Evolutionary conservation across 441 rosid species (phyloP).

Genomic region (Syzygium syzygioides): DNA sequence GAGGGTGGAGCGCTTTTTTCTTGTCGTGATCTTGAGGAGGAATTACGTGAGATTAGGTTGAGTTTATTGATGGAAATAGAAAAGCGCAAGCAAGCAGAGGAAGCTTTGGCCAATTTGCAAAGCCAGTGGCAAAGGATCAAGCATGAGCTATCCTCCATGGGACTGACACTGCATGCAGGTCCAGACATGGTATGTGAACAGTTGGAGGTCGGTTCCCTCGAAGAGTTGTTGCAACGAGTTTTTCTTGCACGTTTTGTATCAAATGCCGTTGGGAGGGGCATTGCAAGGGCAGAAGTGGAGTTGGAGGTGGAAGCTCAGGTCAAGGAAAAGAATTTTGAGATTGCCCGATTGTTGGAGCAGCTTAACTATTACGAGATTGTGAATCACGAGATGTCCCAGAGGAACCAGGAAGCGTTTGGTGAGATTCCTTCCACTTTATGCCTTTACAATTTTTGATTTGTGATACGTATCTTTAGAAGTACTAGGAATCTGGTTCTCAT

Average conservation of each 20-base stretch:
- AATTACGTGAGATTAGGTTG: neutral
- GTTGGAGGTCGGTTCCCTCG: neutral
- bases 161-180: conserved; percentile 3
- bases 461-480: neutral
- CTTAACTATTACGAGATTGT: conserved; percentile 12
- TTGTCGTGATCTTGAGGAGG: conserved; percentile 9
- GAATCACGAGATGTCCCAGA: conserved; percentile 17
- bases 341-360: conserved; percentile 4
- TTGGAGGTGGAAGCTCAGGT: conserved; percentile 1
- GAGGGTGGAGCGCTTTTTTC: conserved; percentile 48
- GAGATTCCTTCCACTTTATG: neutral
- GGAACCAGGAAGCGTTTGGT: conserved; percentile 11
- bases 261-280: conserved; percentile 13
- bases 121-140: conserved; percentile 15
- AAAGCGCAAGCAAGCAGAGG: conserved; percentile 12
- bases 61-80: conserved; percentile 10
- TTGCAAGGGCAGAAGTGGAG: conserved; percentile 13
- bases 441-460: neutral
- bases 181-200: neutral
- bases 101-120: conserved; percentile 3
- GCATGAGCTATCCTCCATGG: neutral
- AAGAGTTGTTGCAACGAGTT: conserved; percentile 3
- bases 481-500: neutral
- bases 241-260: conserved; percentile 9
- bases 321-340: conserved; percentile 14